phyloP scores from a whole-genome alignment of 495 filamentous ascomycete genomes.

The Penicillium samsonianum region DNA sequence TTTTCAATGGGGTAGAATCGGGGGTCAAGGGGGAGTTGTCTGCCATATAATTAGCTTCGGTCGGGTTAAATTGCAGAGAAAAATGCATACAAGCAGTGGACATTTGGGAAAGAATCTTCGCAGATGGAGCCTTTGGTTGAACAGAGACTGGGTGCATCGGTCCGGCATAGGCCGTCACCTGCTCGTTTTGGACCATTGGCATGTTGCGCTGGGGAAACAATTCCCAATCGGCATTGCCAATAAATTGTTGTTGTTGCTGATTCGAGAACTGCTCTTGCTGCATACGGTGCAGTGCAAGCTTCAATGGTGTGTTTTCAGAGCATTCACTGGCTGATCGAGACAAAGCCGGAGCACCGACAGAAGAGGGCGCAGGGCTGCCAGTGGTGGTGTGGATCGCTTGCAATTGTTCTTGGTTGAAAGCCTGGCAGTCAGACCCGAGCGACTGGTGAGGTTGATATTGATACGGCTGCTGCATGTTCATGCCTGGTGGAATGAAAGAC shows the following conservation, averaged over 20 bases:
- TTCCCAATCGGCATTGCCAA: constrained; percentile 30
- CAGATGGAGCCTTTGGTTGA: constrained; percentile 39
- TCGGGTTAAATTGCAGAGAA: background rate
- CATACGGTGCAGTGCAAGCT: constrained; percentile 22
- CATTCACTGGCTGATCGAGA: constrained; percentile 29
- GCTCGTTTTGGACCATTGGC: constrained; percentile 21
- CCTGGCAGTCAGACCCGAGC: constrained; percentile 30
- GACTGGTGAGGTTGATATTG: constrained; percentile 29
- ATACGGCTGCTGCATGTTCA: constrained; percentile 13
- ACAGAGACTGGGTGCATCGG: constrained; percentile 41
- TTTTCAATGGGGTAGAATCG: constrained; percentile 49
- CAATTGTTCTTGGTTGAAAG: constrained; percentile 41
- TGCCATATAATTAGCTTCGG: constrained; percentile 23
- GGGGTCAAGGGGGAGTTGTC: constrained; percentile 53
- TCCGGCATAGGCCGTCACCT: constrained; percentile 23
- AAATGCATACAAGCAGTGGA: constrained; percentile 42
- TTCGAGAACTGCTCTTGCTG: constrained; percentile 20
- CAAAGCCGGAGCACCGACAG: constrained; percentile 22
- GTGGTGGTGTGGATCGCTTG: constrained; percentile 30
- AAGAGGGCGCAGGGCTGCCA: constrained; percentile 17
- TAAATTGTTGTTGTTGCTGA: constrained; percentile 8
- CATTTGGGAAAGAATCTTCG: constrained; percentile 55
- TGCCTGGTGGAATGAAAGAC: constrained; percentile 9
- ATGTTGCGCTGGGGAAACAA: constrained; percentile 26
- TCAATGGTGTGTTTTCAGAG: constrained; percentile 22